Evolutionary conservation across 768 basidiomycete species (phyloP), one percentile per base, ranked within the genome.

Genomic region (Lentinus tigrinus): DNA sequence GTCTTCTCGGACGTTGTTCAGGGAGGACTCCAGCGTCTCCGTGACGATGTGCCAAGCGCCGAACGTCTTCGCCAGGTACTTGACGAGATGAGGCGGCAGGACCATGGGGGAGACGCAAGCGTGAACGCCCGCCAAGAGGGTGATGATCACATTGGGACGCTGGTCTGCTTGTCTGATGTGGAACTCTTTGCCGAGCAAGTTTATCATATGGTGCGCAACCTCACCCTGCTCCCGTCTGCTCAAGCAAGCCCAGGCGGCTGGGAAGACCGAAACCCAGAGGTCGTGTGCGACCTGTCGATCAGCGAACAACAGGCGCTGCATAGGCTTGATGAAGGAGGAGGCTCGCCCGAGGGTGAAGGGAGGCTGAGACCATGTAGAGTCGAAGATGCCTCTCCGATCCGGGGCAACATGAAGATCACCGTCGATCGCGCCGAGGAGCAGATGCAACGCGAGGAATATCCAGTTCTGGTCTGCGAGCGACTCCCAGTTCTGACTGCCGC

Each of bases 401-500:
- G 73, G 66, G 54, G 71, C 81, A 71, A 72, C 76, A 55, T 68
- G 65, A 28, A 66, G 52, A 39, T 82, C 82, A 4, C 66, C 67
- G 51, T 84, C 82, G 16, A 83, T 75, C n/a, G 82, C 77, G n/a
- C 93, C 91, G 17, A 98, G 81, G 9, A 98, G 75, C 34, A 98
- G 85, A 67, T 96, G 90, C 26, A 98, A 77, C 16, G 95, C 93
- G 19, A 98, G 81, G 63, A 91, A 88, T 34, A 95, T 88, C 97
- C 97, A 99, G 66, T 97, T 93, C 54, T 91, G 85, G 59, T 96
- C 94, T 2, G 91, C 85, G 19, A 99, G 74, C 2, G 88, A 84
- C 56, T 98, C 97, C 97, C 97, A 99, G 65, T 81, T 93, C 72
- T 98, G 96, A 16, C 95, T 89, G 24, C 91, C 94, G 38, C 96